Evolutionary conservation across 1,284 basidiomycete species (phyloP).

Genomic region (Singerocomus rubriflavus): DNA sequence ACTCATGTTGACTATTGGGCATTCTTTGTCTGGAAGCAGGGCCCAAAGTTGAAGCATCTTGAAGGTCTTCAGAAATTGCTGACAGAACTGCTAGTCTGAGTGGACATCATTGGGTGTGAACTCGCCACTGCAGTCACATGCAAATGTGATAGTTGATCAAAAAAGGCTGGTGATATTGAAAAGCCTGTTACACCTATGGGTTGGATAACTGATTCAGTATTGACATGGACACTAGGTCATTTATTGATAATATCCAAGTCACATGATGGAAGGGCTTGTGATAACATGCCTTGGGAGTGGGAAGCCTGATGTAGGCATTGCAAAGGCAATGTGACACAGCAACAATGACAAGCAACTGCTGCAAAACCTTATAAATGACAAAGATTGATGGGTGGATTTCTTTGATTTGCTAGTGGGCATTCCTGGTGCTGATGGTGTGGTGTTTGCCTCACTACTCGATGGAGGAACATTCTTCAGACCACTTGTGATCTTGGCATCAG

Average conservation of each 20-base stretch:
- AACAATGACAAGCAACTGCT: no score
- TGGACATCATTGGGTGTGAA: constrained; percentile 26
- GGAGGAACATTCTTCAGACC: constrained; percentile 9
- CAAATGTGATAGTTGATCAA: constrained; percentile 25
- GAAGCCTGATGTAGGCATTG: no score
- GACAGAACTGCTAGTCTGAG: constrained; percentile 25
- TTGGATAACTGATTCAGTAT: constrained; percentile 27
- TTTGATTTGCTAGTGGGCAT: constrained; percentile 19
- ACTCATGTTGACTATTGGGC: no score
- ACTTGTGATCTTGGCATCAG: constrained; percentile 18
- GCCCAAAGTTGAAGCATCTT: constrained; percentile 13
- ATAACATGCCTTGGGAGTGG: no score
- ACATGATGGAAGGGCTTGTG: no score
- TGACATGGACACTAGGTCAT: no score
- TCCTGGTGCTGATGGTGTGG: constrained; percentile 18
- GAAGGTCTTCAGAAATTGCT: constrained; percentile 20
- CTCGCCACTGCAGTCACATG: constrained; percentile 22
- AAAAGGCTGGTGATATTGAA: constrained; percentile 15
- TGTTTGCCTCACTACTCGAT: constrained; percentile 10
- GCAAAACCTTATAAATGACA: no score
- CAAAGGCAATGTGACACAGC: no score
- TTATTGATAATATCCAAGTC: no score
- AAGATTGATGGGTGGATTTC: no score
- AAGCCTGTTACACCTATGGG: constrained; percentile 12
- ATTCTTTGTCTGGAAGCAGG: constrained; percentile 24